Evolutionary conservation across 2,329 filamentous ascomycete species (phyloP).

Genomic region (Penicillium sp.): DNA sequence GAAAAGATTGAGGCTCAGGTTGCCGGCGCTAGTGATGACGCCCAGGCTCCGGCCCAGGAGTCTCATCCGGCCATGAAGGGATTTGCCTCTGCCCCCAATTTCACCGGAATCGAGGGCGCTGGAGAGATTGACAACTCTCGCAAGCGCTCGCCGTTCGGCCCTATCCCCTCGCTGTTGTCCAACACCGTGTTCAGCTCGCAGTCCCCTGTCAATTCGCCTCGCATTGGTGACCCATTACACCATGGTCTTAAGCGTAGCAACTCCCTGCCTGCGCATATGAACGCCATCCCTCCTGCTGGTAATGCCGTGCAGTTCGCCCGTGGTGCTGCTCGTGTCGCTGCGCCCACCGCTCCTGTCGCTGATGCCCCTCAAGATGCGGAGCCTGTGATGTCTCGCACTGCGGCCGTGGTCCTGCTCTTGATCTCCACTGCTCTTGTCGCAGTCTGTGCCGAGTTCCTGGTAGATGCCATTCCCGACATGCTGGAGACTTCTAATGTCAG

Average conservation of each 20-base stretch:
- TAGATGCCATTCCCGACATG: constrained; percentile 70
- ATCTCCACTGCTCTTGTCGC: constrained; percentile 60
- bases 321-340: constrained; percentile 30
- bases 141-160: constrained; percentile 31
- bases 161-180: constrained; percentile 33
- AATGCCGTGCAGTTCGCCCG: constrained; percentile 37
- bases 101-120: constrained; percentile 9
- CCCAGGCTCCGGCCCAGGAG: neutral
- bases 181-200: constrained; percentile 36
- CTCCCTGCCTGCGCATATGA: constrained; percentile 31
- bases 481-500: constrained; percentile 61
- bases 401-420: constrained; percentile 56
- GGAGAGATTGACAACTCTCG: constrained; percentile 18
- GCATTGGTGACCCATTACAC: constrained; percentile 14
- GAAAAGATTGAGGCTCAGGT: constrained; percentile 10
- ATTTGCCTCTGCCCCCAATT: constrained; percentile 13
- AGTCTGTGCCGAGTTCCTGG: constrained; percentile 69
- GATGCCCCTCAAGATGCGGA: constrained; percentile 17
- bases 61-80: constrained; percentile 16
- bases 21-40: neutral
- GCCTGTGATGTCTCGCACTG: constrained; percentile 55
- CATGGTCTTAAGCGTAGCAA: constrained; percentile 31
- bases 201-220: constrained; percentile 8
- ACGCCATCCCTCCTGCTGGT: constrained; percentile 27
- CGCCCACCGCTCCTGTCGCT: constrained; percentile 7